These are phyloP conservation scores for Tetrahymena thermophila DNA, from an alignment of 73 alveolate genomes.

Conservation along the genomic window DNA sequence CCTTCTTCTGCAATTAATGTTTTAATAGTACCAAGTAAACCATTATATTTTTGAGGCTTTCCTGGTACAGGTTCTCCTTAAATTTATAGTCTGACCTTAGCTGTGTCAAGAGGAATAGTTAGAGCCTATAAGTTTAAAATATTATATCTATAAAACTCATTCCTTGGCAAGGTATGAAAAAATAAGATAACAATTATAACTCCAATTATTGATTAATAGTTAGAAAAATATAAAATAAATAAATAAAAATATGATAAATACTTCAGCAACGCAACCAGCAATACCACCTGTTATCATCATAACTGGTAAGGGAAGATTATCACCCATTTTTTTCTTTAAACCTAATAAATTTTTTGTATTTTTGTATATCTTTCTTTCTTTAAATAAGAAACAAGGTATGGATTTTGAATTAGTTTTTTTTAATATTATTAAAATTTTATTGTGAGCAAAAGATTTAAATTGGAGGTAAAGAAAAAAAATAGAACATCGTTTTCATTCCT, in stretches of 20 bases:
- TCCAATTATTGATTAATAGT: not conserved
- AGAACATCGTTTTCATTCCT: not conserved
- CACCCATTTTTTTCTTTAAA: not conserved
- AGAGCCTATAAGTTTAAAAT: not conserved
- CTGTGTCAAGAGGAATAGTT: slow-evolving; percentile 68
- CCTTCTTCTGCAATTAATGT: slow-evolving; percentile 58
- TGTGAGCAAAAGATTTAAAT: not conserved
- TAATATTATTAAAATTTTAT: not conserved
- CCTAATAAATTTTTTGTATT: not conserved
- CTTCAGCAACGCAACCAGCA: slow-evolving; percentile 46
- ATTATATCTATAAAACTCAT: too few relatives aligned
- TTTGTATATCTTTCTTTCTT: not conserved
- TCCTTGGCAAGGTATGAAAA: not conserved
- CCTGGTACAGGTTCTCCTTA: slow-evolving; percentile 26
- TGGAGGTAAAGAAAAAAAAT: not conserved
- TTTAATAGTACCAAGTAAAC: slow-evolving; percentile 44
- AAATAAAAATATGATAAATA: not conserved
- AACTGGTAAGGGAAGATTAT: slow-evolving; percentile 33
- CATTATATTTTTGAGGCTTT: slow-evolving; percentile 47
- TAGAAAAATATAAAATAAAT: not conserved
- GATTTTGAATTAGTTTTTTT: not conserved
- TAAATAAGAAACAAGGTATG: not conserved
- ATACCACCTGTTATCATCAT: slow-evolving; percentile 45
- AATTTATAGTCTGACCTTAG: slow-evolving; percentile 62
- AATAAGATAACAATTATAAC: not conserved